These are phyloP conservation scores for Lentinula aciculospora DNA, from an alignment of 768 basidiomycete genomes.

Conservation along the genomic window DNA sequence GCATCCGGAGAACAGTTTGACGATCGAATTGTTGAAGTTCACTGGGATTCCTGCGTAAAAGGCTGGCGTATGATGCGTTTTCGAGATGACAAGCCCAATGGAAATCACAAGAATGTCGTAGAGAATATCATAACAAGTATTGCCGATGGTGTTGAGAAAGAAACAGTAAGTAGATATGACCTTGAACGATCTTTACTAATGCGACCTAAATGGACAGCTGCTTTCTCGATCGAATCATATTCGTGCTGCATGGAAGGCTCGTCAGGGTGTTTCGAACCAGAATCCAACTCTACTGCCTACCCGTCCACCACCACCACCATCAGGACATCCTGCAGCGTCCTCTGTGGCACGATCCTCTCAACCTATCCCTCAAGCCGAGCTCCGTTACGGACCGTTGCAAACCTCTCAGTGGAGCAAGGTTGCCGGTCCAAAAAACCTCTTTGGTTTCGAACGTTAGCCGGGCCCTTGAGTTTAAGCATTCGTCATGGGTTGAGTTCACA, in stretches of 20 bases:
- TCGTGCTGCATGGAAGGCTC: slow-evolving; percentile 71
- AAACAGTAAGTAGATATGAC: slow-evolving; percentile 50
- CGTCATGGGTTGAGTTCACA: background rate
- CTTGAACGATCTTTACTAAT: background rate
- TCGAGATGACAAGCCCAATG: slow-evolving; percentile 89
- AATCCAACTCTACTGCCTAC: slow-evolving; percentile 16
- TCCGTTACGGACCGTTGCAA: slow-evolving; percentile 63
- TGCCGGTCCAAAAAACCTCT: slow-evolving; percentile 52
- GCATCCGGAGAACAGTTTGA: slow-evolving; percentile 80
- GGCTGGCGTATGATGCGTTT: slow-evolving; percentile 92
- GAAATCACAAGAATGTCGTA: slow-evolving; percentile 82
- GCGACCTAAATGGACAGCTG: slow-evolving; percentile 40
- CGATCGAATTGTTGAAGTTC: slow-evolving; percentile 91
- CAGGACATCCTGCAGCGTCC: slow-evolving; percentile 14
- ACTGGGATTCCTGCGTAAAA: slow-evolving; percentile 67
- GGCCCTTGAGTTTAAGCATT: no score
- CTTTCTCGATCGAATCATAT: slow-evolving; percentile 59
- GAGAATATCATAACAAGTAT: slow-evolving; percentile 89
- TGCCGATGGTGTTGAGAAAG: slow-evolving; percentile 88
- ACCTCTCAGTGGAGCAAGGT: slow-evolving; percentile 70
- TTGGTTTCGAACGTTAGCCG: slow-evolving; percentile 62
- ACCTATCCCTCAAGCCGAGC: slow-evolving; percentile 23
- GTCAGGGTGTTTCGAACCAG: slow-evolving; percentile 33
- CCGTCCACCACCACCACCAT: slow-evolving; percentile 17
- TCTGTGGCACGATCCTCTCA: slow-evolving; percentile 16